These are phyloP conservation scores for Pseudohyphozyma bogoriensis DNA, from an alignment of 768 basidiomycete genomes.

Conservation along the genomic window DNA sequence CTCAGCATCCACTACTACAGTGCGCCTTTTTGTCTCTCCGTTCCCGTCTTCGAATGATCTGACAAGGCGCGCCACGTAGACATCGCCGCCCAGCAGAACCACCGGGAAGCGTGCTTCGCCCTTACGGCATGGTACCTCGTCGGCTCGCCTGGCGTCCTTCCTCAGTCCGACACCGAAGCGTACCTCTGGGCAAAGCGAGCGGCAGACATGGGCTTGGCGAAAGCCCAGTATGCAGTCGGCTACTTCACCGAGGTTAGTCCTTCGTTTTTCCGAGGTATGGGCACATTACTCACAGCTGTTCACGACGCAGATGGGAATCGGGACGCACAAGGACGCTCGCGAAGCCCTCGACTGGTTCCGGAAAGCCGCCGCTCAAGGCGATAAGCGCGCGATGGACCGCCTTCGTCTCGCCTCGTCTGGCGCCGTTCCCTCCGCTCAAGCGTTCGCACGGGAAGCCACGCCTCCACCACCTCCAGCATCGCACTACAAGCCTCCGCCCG, in stretches of 20 bases:
- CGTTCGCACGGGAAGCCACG: not conserved
- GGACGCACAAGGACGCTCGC: conserved; percentile 54
- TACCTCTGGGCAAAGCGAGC: conserved; percentile 95
- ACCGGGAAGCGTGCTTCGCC: conserved; percentile 94
- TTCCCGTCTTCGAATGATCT: not conserved
- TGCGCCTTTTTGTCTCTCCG: conserved; percentile 14
- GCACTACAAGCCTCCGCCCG: conserved; percentile 1
- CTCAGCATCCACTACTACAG: conserved; percentile 93
- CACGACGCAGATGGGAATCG: conserved; percentile 60
- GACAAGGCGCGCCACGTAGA: conserved; percentile 49
- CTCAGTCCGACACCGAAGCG: conserved; percentile 96
- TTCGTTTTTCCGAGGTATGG: not conserved
- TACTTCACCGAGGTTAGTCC: conserved; percentile 75
- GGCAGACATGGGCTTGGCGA: conserved; percentile 78
- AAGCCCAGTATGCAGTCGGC: conserved; percentile 96
- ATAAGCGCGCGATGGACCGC: conserved; percentile 83
- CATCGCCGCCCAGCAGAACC: conserved; percentile 93
- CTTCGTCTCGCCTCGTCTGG: conserved; percentile 37
- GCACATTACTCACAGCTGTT: not conserved
- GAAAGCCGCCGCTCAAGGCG: conserved; percentile 78
- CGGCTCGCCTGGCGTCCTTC: conserved; percentile 91
- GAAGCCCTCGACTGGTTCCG: conserved; percentile 79
- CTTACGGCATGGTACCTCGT: conserved; percentile 99
- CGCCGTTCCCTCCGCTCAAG: not conserved
- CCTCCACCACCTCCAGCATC: not conserved